Base-by-base conservation (phyloP, 164 flowering plant species). In the Tetracentron sinense region DNA sequence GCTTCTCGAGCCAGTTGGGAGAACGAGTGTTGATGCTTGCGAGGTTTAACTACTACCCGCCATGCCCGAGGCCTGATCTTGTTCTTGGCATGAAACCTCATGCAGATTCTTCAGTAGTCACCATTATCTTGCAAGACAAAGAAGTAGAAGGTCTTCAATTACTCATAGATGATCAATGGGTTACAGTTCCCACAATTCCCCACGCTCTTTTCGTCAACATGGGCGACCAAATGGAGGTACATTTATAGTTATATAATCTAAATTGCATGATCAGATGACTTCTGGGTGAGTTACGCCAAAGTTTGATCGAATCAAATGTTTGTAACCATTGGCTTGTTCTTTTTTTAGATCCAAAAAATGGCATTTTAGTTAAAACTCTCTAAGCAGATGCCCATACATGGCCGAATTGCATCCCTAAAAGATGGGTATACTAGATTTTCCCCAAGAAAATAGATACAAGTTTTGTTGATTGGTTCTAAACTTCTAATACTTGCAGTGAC, bases 141-240 rank as follows among this genome's bases (percentile, higher is more conserved):
- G 74, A 77, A 42, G 85, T 85, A 26, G 82, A 78, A 76, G 85
- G 87, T n/a, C 86, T 85, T 33, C 90, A 83, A 38, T 14, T 85
- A 23, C 51, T 68, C 29, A 80, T 74, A 65, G 87, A 80, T 28
- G 72, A 56, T 14, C 65, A 80, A 38, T 85, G 90, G 90, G 58
- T 61, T 44, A 69, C 53, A 62, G 83, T 68, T 56, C 83, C 87
- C 4, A 66, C 70, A 3, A 42, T 76, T 38, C 79, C 87, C 29
- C 23, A 78, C n/a, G 83, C 84, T 29, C 65, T 85, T 27, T 57
- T 83, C n/a, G 27, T 85, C 27, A 79, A 76, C 30, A 64, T 74
- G 1, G 87, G 85, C 2, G 79, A 79, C 57, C 79, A 72, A 62
- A 55, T 68, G 47, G 73, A 78, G 81, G 79, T 73, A 66, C 5